A percentile compares a stretch with the other conserved stretches of the same genome.
Conservation (phyloP, 768 basidiomycete genomes). For the Leccinum subgranulosum region DNA sequence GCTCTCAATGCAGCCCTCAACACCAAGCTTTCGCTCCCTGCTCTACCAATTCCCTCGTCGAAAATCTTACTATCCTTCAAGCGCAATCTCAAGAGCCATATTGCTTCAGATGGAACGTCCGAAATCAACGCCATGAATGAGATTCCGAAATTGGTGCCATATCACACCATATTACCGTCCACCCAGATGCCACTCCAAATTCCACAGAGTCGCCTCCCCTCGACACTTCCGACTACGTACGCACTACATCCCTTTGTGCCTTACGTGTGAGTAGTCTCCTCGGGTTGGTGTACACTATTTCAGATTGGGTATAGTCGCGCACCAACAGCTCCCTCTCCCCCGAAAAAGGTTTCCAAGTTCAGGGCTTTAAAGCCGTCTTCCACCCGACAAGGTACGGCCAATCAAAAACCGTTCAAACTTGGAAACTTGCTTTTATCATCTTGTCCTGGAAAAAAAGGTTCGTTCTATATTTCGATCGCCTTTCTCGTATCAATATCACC, state of each 20-base stretch:
- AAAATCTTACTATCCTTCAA: slow-evolving; percentile 21
- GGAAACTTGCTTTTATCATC: slow-evolving; percentile 91
- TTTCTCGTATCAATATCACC: background rate
- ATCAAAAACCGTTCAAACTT: slow-evolving; percentile 35
- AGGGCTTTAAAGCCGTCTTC: slow-evolving; percentile 8
- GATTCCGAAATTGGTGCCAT: background rate
- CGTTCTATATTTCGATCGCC: slow-evolving; percentile 1
- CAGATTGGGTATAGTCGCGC: slow-evolving; percentile 14
- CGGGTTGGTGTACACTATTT: background rate
- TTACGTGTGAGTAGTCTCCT: slow-evolving; percentile 12
- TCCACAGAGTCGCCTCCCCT: slow-evolving; percentile 1
- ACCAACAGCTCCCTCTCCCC: slow-evolving; percentile 16
- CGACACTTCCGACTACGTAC: slow-evolving; percentile 11
- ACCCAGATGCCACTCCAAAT: background rate
- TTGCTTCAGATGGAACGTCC: background rate
- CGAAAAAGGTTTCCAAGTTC: slow-evolving; percentile 12
- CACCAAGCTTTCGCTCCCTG: slow-evolving; percentile 15
- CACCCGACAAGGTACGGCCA: slow-evolving; percentile 6
- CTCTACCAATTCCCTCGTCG: slow-evolving; percentile 17
- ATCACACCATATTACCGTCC: background rate
- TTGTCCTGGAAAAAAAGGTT: slow-evolving; percentile 94
- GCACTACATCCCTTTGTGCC: slow-evolving; percentile 15
- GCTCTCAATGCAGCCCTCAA: slow-evolving; percentile 24
- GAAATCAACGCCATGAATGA: background rate
- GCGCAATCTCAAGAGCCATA: slow-evolving; percentile 11